Base-by-base conservation (phyloP, 768 basidiomycete species). In the Royoungia palumana region DNA sequence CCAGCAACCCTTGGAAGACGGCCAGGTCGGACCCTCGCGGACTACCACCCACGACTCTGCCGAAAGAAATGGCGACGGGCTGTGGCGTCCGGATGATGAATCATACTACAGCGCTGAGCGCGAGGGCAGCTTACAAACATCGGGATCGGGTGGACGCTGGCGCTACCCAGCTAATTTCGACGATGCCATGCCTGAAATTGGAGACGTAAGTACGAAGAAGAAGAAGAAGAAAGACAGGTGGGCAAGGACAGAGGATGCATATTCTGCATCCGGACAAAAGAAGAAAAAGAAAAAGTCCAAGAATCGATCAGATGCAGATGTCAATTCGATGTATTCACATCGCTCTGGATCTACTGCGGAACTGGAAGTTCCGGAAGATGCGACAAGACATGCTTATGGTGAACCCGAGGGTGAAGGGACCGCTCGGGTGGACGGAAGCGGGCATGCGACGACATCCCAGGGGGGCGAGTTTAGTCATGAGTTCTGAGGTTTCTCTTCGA, bases 231-330 rank as follows among this genome's bases (percentile, higher is more conserved):
- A 92, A 67, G 90, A 93, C 59, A 74, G 90, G 49, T 92, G 86
- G 85, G 89, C 84, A 50, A 75, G 86, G 67, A 91, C 89, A 27
- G 88, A 90, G 67, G 90, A 93, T 64, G 90, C 89, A 28, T 86
- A 91, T 59, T 73, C 71, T 2, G 55, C 64, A 19, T 44, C 59
- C 1, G 72, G 72, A 41, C 69, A 79, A 59, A 79, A 63, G 51
- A 87, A 79, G 72, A 78, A 72, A 53, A 87, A 79, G 75, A 87
- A 82, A 72, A 83, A 79, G 70, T 79, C 78, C 63, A 70, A 69
- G 57, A 72, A 71, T 55, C 74, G 71, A 51, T 72, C 76, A 30
- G 77, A 70, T 37, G 37, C 43, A 38, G 67, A 67, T 30, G 45
- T 61, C 25, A 64, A 63, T 14, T 59, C 66, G 10, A 63, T 66